A percentile compares a stretch with the other conserved stretches of the same genome.
Evolutionary conservation across 768 basidiomycete genomes (phyloP).

Genomic region (Mrakia hoshinonis): DNA sequence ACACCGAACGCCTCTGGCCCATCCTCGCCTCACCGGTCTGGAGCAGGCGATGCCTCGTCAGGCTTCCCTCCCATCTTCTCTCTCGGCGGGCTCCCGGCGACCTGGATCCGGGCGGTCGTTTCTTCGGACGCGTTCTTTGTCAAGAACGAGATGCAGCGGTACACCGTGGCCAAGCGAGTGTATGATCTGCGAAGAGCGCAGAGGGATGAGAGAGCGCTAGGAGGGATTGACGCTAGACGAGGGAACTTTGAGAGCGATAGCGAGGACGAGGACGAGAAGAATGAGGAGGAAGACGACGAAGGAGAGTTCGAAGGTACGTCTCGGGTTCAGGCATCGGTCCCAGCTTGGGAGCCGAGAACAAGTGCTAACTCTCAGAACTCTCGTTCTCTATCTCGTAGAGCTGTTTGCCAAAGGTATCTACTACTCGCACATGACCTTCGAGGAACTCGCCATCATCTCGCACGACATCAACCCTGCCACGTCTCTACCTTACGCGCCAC

Average conservation of each 20-base stretch:
- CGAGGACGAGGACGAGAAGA: slow-evolving; percentile 27
- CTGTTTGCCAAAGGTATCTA: slow-evolving; percentile 72
- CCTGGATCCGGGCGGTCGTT: slow-evolving; percentile 65
- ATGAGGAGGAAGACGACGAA: slow-evolving; percentile 55
- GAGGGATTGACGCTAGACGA: not conserved
- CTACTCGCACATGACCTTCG: slow-evolving; percentile 75
- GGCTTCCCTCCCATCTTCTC: slow-evolving; percentile 56
- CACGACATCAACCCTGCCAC: slow-evolving; percentile 66
- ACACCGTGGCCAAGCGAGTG: slow-evolving; percentile 63
- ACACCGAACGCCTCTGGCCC: slow-evolving; percentile 15
- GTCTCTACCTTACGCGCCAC: slow-evolving; percentile 58
- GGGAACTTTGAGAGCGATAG: slow-evolving; percentile 29
- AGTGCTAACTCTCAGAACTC: not conserved
- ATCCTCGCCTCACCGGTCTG: not conserved
- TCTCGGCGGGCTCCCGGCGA: slow-evolving; percentile 61
- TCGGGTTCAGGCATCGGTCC: not conserved
- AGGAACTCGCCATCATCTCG: slow-evolving; percentile 67
- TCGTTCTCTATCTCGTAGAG: slow-evolving; percentile 30
- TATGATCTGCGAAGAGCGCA: slow-evolving; percentile 59
- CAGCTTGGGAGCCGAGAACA: no score
- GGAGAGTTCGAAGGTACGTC: slow-evolving; percentile 42
- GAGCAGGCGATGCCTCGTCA: slow-evolving; percentile 26
- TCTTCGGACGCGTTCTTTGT: slow-evolving; percentile 74
- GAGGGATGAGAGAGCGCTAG: not conserved
- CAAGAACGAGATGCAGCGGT: slow-evolving; percentile 66